These are phyloP conservation scores for Wallacemonas sp. DNA, from an alignment of 208 protist genomes.

Conservation along the genomic window DNA sequence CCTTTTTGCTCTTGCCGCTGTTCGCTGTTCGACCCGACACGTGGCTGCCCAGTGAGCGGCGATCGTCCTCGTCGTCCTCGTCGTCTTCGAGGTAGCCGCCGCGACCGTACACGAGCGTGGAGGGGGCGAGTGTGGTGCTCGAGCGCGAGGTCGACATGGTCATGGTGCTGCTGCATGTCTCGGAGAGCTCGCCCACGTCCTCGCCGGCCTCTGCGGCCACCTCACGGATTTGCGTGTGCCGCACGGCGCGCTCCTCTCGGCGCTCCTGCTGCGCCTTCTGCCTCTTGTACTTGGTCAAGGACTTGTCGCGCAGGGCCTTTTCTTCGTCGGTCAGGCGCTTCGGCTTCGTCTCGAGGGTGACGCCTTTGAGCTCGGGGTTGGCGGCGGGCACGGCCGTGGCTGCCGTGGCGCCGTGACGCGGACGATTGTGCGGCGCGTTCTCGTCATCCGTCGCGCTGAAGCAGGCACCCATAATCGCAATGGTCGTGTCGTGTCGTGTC, in stretches of 20 bases:
- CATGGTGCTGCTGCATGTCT: slow-evolving; percentile 26
- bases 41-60: slow-evolving; percentile 11
- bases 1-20: background rate
- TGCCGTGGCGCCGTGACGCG: background rate
- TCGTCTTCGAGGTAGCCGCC: slow-evolving; percentile 26
- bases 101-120: slow-evolving; percentile 37
- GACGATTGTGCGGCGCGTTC: slow-evolving; percentile 2
- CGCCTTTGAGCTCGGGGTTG: slow-evolving; percentile 26
- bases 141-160: slow-evolving; percentile 14
- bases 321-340: slow-evolving; percentile 31
- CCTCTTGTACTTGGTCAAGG: slow-evolving; percentile 32
- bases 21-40: slow-evolving; percentile 5
- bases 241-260: slow-evolving; percentile 15
- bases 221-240: slow-evolving; percentile 9
- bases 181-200: slow-evolving; percentile 19
- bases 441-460: slow-evolving; percentile 4
- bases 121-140: slow-evolving; percentile 19
- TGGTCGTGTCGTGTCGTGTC: no score
- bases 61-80: slow-evolving; percentile 19
- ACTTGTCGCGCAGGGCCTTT: slow-evolving; percentile 28
- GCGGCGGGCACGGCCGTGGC: background rate
- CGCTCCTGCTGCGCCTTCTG: slow-evolving; percentile 27
- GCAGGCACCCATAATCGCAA: background rate
- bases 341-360: slow-evolving; percentile 37
- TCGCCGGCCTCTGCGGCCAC: slow-evolving; percentile 3